Evolutionary conservation across 1,139 yeast species (phyloP), one percentile per base, ranked within the genome.

Genomic region (Debaryomycetaceae sp.): DNA sequence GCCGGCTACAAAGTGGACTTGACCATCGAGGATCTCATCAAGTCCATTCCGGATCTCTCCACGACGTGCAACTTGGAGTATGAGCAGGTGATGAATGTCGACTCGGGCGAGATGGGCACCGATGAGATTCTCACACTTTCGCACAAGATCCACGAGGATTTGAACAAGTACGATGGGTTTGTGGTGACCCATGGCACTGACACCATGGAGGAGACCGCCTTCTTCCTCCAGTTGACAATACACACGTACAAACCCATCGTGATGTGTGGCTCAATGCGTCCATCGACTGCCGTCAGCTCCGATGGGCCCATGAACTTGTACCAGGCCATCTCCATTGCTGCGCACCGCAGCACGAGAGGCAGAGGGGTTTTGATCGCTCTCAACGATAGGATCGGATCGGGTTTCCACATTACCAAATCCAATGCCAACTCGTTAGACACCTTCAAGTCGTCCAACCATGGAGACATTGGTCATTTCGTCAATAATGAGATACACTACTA

Each of bases 141-240:
- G 31, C 56, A 71, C 35, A 64, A 68, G 37, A 75, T 75, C 13
- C 42, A 47, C 15, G 62, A 62, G 34, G 70, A 64, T 38, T 54
- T 71, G 36, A 61, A 58, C 26, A 61, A 70, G 3, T 72, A 71
- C 36, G 73, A 69, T 43, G 75, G 74, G n/a, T 53, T 69, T 5
- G 85, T 79, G 18, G 73, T 79, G 25, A 79, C 85, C 2, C 86
- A 79, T 48, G 86, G 86, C 10, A 79, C 86, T 2, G 86, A 79
- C 46, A 77, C 85, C 2, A 61, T 78, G 58, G 81, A 81, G 36
- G 86, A 79, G 49, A 78, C 86, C 4, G 77, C 84, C 1, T 79
- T 78, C 44, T 79, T 79, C 49, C 56, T 79, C 27, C 83, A 78
- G 42, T 58, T 73, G 36, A 74, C 83, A 3, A 56, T 78, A 22